Percentiles rank a stretch among this genome's conserved stretches.
phyloP scores from a whole-genome alignment of 495 filamentous ascomycete species.

The Cetradonia linearis region DNA sequence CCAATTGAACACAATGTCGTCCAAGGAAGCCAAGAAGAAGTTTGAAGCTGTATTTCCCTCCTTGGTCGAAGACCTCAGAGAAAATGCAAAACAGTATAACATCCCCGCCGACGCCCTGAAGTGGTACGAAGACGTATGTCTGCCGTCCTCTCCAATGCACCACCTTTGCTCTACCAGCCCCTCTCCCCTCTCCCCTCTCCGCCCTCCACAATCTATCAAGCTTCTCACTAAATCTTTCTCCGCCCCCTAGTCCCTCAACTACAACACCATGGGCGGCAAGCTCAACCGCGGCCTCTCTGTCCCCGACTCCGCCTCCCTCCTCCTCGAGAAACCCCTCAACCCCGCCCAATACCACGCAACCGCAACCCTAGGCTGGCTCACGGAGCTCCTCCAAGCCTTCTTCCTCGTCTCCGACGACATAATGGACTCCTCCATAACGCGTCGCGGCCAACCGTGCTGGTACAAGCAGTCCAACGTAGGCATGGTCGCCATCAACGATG shows the following conservation, averaged over 20 bases:
- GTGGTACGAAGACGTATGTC: conserved; percentile 80
- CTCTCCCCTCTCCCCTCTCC: neutral
- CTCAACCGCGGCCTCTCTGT: conserved; percentile 98
- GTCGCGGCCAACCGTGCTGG: conserved; percentile 91
- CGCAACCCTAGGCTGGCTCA: conserved; percentile 75
- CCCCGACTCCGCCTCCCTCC: conserved; percentile 74
- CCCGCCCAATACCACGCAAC: conserved; percentile 22
- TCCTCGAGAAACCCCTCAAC: conserved; percentile 52
- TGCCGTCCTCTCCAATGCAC: too few species aligned
- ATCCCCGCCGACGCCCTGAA: conserved; percentile 71
- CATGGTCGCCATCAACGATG: conserved; percentile 94
- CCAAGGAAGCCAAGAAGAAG: conserved; percentile 36
- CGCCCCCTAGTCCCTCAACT: conserved; percentile 53
- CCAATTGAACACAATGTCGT: conserved; percentile 31
- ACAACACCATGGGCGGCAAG: conserved; percentile 89
- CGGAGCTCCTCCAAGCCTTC: conserved; percentile 95
- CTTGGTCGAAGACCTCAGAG: conserved; percentile 64
- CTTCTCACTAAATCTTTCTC: neutral
- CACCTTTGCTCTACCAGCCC: neutral
- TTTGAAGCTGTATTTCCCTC: conserved; percentile 85
- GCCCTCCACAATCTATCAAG: neutral
- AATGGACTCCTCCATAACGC: conserved; percentile 91
- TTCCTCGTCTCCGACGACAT: conserved; percentile 98
- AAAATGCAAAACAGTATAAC: conserved; percentile 65
- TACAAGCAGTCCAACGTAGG: conserved; percentile 79